Evolutionary conservation across 129 eudicot genomes (phyloP).

Genomic region (Mikania micrantha): DNA sequence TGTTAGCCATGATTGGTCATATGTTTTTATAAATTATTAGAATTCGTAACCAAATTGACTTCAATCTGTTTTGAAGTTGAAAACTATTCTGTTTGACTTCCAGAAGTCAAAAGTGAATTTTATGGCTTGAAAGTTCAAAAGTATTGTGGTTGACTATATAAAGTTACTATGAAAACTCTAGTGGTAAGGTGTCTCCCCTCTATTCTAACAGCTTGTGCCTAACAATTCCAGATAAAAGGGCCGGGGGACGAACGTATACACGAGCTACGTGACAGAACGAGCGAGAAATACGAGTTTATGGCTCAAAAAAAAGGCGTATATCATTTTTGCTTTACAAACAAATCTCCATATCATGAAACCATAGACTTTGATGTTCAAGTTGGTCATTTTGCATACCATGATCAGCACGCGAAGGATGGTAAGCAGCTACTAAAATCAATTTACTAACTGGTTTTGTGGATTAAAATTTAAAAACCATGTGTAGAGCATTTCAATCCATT

Average conservation of each 20-base stretch:
- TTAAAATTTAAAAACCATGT: background rate
- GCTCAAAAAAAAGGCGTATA: slow-evolving; percentile 62
- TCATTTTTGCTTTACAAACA: slow-evolving; percentile 72
- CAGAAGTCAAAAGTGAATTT: background rate
- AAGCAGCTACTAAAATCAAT: background rate
- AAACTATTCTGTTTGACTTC: background rate
- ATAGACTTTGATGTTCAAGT: slow-evolving; percentile 82
- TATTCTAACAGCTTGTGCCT: background rate
- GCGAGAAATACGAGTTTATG: slow-evolving; percentile 69
- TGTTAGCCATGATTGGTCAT: background rate
- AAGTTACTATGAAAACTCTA: no score
- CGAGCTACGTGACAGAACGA: slow-evolving; percentile 54
- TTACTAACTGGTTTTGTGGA: background rate
- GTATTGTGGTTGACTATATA: background rate
- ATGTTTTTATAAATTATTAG: no score
- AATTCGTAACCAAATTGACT: no score
- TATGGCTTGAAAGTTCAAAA: background rate
- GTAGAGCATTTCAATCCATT: slow-evolving; percentile 84
- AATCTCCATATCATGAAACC: slow-evolving; percentile 83
- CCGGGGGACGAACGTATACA: slow-evolving; percentile 61
- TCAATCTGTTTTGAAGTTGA: background rate
- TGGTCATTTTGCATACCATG: slow-evolving; percentile 52
- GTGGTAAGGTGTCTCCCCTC: no score
- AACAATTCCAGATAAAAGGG: slow-evolving; percentile 57
- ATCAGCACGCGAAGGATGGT: slow-evolving; percentile 91